Percentiles rank a stretch among this genome's conserved stretches.
Evolutionary conservation across 257 asterid genomes (phyloP).

Genomic region (Gynochthodes officinalis): DNA sequence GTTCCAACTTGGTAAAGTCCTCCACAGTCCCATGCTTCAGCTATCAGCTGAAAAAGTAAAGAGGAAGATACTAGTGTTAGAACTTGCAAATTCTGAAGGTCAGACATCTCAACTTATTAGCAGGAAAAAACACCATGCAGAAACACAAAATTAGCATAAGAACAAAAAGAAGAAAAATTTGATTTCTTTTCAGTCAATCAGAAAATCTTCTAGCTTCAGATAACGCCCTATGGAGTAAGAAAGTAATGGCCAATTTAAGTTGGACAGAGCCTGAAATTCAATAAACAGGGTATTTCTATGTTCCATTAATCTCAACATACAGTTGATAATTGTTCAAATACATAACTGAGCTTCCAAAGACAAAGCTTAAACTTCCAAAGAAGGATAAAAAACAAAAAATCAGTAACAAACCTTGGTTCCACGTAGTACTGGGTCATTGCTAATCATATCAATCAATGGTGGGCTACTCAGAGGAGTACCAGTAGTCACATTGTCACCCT

Average conservation of each 20-base stretch:
- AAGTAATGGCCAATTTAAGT: background rate
- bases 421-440: conserved; percentile 86
- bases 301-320: background rate
- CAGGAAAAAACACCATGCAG: background rate
- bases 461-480: conserved; percentile 90
- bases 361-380: background rate
- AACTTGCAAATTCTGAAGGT: conserved; percentile 7
- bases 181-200: background rate
- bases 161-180: background rate
- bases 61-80: conserved; percentile 9
- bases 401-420: conserved; percentile 69
- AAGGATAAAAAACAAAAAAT: background rate
- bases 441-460: conserved; percentile 85
- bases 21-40: conserved; percentile 99
- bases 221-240: background rate
- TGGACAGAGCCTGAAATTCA: background rate
- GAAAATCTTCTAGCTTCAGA: background rate
- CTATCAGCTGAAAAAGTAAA: conserved; percentile 64
- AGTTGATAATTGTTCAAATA: background rate
- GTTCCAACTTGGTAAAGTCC: conserved; percentile 97
- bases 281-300: background rate
- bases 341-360: background rate
- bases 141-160: background rate
- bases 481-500: conserved; percentile 63
- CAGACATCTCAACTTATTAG: background rate